A percentile compares a stretch with the other conserved stretches of the same genome.
Evolutionary conservation across 257 asterid species (phyloP).

Genomic region (Solanum rostratum): DNA sequence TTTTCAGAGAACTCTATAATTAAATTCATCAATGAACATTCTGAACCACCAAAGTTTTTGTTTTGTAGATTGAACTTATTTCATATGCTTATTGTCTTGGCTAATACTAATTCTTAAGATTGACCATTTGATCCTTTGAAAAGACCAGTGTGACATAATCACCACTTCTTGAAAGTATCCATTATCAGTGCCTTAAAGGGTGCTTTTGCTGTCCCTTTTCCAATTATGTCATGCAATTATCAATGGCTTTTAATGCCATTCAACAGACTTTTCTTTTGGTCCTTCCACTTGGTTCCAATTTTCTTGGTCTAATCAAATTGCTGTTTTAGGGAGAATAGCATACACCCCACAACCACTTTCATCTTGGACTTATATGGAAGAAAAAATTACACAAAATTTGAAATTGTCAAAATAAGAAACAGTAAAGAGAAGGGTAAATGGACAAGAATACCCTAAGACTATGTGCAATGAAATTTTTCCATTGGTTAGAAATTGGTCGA

Average conservation of each 20-base stretch:
- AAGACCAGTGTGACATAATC: conserved; percentile 11
- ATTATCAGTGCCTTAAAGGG: conserved; percentile 14
- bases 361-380: neutral
- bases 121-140: conserved; percentile 4
- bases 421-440: neutral
- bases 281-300: conserved; percentile 13
- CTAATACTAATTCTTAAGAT: neutral
- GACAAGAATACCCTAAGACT: neutral
- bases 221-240: neutral
- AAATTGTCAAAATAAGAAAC: neutral
- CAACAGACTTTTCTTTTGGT: conserved; percentile 8
- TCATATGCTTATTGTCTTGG: neutral
- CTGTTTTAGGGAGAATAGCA: neutral
- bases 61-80: neutral
- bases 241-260: conserved; percentile 8
- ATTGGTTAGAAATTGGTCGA: neutral
- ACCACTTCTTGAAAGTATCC: conserved; percentile 1
- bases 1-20: neutral
- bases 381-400: neutral
- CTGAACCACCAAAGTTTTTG: neutral
- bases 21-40: neutral
- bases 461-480: too few relatives aligned
- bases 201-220: conserved; percentile 5
- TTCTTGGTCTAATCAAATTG: neutral
- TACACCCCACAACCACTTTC: neutral